Conservation (phyloP, 345 rosid genomes). For the Abelmoschus esculentus region DNA sequence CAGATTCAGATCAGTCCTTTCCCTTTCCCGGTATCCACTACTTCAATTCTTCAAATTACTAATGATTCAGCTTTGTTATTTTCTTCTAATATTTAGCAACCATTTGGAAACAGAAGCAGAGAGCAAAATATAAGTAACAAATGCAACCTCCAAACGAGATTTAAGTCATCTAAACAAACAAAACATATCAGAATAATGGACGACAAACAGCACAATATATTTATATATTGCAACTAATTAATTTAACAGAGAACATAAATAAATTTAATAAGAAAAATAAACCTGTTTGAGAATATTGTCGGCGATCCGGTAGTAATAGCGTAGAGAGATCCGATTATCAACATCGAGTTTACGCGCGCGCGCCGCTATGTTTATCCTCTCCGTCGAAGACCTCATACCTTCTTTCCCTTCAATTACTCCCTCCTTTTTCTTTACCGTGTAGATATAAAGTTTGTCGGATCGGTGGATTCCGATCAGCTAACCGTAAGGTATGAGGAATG, state of each 20-base stretch:
- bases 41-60: background rate
- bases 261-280: background rate
- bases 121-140: background rate
- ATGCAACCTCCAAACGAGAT: background rate
- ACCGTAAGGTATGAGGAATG: slow-evolving; percentile 1
- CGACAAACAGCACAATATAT: background rate
- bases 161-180: background rate
- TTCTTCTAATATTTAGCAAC: background rate
- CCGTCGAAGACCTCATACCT: slow-evolving; percentile 55
- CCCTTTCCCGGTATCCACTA: background rate
- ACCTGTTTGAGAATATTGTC: slow-evolving; percentile 94
- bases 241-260: background rate
- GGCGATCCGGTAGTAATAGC: slow-evolving; percentile 79
- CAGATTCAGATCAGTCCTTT: background rate
- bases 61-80: background rate
- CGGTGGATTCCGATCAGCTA: slow-evolving; percentile 3
- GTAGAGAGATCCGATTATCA: slow-evolving; percentile 75
- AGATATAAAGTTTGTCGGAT: slow-evolving; percentile 14
- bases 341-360: slow-evolving; percentile 64
- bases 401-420: slow-evolving; percentile 5
- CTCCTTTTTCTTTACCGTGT: slow-evolving; percentile 3
- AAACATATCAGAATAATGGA: background rate
- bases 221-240: background rate
- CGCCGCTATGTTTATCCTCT: slow-evolving; percentile 59
- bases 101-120: background rate